Conservation (phyloP, 2,329 filamentous ascomycete genomes). For the Penicillium sp. region DNA sequence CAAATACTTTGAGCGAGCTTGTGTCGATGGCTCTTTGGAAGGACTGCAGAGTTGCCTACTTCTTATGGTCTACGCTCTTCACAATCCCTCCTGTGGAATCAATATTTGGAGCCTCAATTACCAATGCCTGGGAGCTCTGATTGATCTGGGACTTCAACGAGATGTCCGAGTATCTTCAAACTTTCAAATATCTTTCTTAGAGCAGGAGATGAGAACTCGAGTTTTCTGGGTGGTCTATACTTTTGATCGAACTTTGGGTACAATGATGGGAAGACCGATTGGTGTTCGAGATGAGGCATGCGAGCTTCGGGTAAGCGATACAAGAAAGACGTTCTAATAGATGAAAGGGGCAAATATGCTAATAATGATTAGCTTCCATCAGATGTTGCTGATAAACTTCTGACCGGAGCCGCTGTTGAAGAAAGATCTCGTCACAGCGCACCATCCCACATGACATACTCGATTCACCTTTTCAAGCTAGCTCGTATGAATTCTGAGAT, state of each 20-base stretch:
- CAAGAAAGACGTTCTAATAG: conserved; percentile 5
- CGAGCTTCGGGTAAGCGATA: conserved; percentile 51
- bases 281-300: conserved; percentile 60
- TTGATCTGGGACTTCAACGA: conserved; percentile 59
- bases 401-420: conserved; percentile 8
- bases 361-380: conserved; percentile 18
- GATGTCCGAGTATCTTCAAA: conserved; percentile 47
- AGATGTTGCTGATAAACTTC: conserved; percentile 24
- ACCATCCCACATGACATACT: conserved; percentile 44
- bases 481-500: conserved; percentile 59
- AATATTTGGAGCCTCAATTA: conserved; percentile 62
- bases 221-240: conserved; percentile 61
- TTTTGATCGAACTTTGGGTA: conserved; percentile 57
- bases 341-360: conserved; percentile 23
- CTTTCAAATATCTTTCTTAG: conserved; percentile 49
- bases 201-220: conserved; percentile 60
- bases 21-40: conserved; percentile 54
- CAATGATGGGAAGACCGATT: conserved; percentile 62
- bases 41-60: conserved; percentile 55
- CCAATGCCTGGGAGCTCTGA: conserved; percentile 56
- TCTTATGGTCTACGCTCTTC: conserved; percentile 54
- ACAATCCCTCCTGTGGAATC: conserved; percentile 54
- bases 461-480: conserved; percentile 53
- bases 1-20: conserved; percentile 51
- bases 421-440: neutral